phyloP scores from a whole-genome alignment of 176 grass and related monocot species.

The Triticum aestivum region DNA sequence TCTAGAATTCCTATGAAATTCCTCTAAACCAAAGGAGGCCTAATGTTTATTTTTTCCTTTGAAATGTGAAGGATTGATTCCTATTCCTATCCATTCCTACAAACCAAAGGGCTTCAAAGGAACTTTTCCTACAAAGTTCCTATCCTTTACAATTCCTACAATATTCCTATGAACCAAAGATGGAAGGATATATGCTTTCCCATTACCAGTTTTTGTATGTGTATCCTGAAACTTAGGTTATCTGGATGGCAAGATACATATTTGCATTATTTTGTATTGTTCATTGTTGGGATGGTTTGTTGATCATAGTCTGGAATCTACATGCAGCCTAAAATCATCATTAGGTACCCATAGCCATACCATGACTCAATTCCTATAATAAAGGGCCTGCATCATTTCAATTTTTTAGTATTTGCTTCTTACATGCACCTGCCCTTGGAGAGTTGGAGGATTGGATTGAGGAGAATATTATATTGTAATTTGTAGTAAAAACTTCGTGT shows the following conservation, averaged over 20 bases:
- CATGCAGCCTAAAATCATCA: neutral
- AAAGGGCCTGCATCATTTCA: neutral
- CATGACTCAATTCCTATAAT: neutral
- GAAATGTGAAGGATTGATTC: too few relatives aligned
- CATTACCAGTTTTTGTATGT: neutral
- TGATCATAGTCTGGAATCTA: neutral
- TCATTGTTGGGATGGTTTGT: neutral
- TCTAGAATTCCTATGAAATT: too few relatives aligned
- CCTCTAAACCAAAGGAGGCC: too few relatives aligned
- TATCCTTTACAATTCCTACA: too few relatives aligned
- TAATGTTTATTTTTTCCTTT: too few relatives aligned
- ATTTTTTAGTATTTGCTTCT: neutral
- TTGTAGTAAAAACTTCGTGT: neutral
- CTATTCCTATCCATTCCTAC: too few relatives aligned
- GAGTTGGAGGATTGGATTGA: neutral
- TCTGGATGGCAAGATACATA: neutral
- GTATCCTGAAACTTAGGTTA: neutral
- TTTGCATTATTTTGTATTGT: neutral
- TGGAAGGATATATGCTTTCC: neutral
- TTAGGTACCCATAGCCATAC: neutral
- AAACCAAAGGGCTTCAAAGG: too few relatives aligned
- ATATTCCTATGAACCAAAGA: too few relatives aligned
- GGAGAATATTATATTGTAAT: neutral
- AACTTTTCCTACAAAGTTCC: too few relatives aligned
- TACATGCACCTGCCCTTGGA: neutral